A percentile compares a stretch with the other conserved stretches of the same genome.
These are phyloP conservation scores for Abelmoschus esculentus DNA, from an alignment of 345 rosid species.

Conservation along the genomic window DNA sequence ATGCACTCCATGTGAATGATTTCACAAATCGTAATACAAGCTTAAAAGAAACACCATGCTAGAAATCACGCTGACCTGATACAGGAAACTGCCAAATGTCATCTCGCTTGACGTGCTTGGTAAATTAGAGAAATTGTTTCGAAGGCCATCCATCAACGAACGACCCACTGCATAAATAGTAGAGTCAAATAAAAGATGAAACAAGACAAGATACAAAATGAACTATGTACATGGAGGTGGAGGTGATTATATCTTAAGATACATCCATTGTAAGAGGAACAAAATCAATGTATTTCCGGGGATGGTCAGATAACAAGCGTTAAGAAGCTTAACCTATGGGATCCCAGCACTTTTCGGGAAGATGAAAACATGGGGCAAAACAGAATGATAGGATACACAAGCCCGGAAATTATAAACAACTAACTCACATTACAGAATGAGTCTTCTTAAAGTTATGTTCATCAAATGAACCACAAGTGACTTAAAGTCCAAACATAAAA, in stretches of 20 bases:
- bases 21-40: not conserved
- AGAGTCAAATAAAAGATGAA: not conserved
- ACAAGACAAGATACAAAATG: not conserved
- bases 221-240: not conserved
- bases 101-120: conserved; percentile 26
- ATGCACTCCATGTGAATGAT: not conserved
- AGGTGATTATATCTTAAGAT: no score
- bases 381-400: not conserved
- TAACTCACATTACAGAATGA: no score
- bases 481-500: not conserved
- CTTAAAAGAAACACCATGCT: not conserved
- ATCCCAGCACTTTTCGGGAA: no score
- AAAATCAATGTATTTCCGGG: no score
- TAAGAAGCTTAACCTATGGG: no score
- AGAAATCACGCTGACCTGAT: conserved; percentile 34
- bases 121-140: conserved; percentile 25
- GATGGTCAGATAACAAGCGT: no score
- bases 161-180: conserved; percentile 22
- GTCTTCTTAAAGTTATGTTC: not conserved
- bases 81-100: conserved; percentile 23
- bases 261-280: no score
- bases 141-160: conserved; percentile 43
- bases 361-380: no score
- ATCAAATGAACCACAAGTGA: not conserved
- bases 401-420: not conserved